Percentiles rank a stretch among this genome's conserved stretches.
Evolutionary conservation across 2,329 filamentous ascomycete species (phyloP).

Genomic region (Trichocomaceae sp.): DNA sequence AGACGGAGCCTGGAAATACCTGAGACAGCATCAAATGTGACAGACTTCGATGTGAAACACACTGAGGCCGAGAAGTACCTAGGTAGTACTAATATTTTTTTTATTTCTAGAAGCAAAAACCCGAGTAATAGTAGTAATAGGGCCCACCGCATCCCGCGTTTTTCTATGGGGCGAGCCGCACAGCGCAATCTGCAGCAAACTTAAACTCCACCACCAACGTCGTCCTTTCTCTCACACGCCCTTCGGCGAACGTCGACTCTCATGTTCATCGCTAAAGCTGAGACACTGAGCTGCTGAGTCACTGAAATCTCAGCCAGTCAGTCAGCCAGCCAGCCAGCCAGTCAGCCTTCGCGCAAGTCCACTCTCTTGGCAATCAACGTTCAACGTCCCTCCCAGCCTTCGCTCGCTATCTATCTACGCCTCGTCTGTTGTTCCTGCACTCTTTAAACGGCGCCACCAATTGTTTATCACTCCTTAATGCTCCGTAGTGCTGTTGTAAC

Average conservation of each 20-base stretch:
- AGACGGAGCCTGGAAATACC: background rate
- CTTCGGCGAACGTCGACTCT: background rate
- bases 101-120: background rate
- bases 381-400: background rate
- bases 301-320: background rate
- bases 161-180: background rate
- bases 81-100: no score
- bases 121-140: no score
- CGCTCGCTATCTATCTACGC: constrained; percentile 1
- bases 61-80: no score
- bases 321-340: background rate
- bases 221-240: background rate
- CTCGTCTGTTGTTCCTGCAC: constrained; percentile 2
- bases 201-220: background rate
- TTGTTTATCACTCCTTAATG: background rate
- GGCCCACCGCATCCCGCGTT: background rate
- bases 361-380: background rate
- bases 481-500: background rate
- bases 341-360: background rate
- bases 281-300: background rate
- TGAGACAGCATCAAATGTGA: no score
- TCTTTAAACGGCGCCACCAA: background rate
- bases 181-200: no score
- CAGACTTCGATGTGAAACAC: background rate
- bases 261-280: background rate